Conservation (phyloP, 1,284 basidiomycete genomes). For the Trametes polyzona region DNA sequence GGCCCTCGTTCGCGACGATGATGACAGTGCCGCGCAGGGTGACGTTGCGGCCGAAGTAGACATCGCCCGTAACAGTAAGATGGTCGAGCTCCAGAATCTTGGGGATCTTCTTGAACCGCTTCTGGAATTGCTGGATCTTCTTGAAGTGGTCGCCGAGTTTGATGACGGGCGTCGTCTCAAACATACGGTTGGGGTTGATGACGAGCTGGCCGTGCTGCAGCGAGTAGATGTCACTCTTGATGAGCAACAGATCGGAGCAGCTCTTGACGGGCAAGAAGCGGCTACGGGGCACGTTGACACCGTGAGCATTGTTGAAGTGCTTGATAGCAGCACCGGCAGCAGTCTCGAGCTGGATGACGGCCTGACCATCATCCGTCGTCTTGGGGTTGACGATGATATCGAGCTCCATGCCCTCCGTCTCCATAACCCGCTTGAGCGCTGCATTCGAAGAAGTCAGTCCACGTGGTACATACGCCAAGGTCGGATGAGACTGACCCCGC, state of each 20-base stretch:
- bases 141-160: slow-evolving; percentile 95
- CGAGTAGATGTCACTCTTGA: slow-evolving; percentile 97
- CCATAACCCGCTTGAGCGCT: slow-evolving; percentile 91
- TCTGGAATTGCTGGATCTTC: slow-evolving; percentile 97
- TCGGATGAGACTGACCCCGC: slow-evolving; percentile 49
- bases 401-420: slow-evolving; percentile 88
- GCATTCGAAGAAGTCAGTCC: slow-evolving; percentile 1
- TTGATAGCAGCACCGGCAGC: slow-evolving; percentile 98
- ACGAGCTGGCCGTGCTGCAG: slow-evolving; percentile 94
- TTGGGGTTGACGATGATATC: slow-evolving; percentile 97
- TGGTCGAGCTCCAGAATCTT: slow-evolving; percentile 95
- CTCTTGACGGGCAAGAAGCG: slow-evolving; percentile 98
- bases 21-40: slow-evolving; percentile 89
- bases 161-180: slow-evolving; percentile 95
- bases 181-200: slow-evolving; percentile 90
- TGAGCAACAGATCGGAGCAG: slow-evolving; percentile 90
- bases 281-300: slow-evolving; percentile 96
- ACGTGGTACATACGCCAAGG: slow-evolving; percentile 41
- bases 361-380: slow-evolving; percentile 84
- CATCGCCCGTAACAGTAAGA: slow-evolving; percentile 95
- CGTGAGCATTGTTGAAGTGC: slow-evolving; percentile 93
- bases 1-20: slow-evolving; percentile 80
- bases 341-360: slow-evolving; percentile 90
- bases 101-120: slow-evolving; percentile 97
- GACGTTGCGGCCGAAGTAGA: slow-evolving; percentile 94